A percentile compares a stretch with the other conserved stretches of the same genome.
phyloP scores from a whole-genome alignment of 805 yeast species.

The Maudiozyma bulderi region DNA sequence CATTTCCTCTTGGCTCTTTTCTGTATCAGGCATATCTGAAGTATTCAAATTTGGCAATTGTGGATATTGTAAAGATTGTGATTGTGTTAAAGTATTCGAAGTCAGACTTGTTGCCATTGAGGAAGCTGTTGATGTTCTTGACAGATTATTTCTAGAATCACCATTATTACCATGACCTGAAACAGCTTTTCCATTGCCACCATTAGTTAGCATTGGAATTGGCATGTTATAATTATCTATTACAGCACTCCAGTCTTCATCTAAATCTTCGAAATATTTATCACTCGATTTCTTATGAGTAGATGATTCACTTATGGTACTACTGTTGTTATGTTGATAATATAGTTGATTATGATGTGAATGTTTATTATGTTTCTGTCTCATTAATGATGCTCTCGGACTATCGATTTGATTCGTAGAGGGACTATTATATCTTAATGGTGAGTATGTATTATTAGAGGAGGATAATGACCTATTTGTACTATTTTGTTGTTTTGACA shows the following conservation, averaged over 20 bases:
- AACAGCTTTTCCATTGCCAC: slow-evolving; percentile 17
- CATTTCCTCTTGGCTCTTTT: slow-evolving; percentile 17
- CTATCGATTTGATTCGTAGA: slow-evolving; percentile 8
- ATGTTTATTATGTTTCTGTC: slow-evolving; percentile 6
- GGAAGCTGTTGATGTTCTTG: slow-evolving; percentile 11
- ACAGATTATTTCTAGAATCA: slow-evolving; percentile 7
- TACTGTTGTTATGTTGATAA: slow-evolving; percentile 8
- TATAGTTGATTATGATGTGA: slow-evolving; percentile 9
- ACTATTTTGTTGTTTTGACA: slow-evolving; percentile 20
- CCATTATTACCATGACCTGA: not conserved
- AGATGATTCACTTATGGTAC: slow-evolving; percentile 2
- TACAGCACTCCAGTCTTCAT: slow-evolving; percentile 90
- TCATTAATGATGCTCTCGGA: slow-evolving; percentile 10
- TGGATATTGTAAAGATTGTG: slow-evolving; percentile 18
- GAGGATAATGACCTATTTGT: slow-evolving; percentile 4
- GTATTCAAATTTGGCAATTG: slow-evolving; percentile 22
- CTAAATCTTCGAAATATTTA: slow-evolving; percentile 53
- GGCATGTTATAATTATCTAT: slow-evolving; percentile 37
- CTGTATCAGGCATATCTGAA: slow-evolving; percentile 12
- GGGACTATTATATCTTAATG: slow-evolving; percentile 19
- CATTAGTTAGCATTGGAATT: slow-evolving; percentile 24
- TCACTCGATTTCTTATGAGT: slow-evolving; percentile 22
- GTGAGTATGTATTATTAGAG: slow-evolving; percentile 18
- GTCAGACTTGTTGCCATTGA: slow-evolving; percentile 17
- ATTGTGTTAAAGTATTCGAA: slow-evolving; percentile 1